These are phyloP conservation scores for Rhytidhysteron rufulum DNA, from an alignment of 2,329 filamentous ascomycete genomes.

Conservation along the genomic window DNA sequence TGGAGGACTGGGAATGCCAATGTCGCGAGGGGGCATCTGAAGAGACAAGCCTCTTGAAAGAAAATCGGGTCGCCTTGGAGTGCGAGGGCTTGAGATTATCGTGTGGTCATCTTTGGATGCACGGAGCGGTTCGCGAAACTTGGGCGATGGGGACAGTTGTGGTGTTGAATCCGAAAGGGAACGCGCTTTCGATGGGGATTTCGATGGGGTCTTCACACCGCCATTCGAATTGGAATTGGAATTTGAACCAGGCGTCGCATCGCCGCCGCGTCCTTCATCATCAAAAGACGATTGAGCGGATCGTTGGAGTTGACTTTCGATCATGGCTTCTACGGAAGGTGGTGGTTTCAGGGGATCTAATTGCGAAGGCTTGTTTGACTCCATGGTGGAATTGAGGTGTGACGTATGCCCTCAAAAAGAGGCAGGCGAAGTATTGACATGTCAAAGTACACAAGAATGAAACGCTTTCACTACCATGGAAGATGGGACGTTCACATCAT, in stretches of 20 bases:
- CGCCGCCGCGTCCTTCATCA: slow-evolving; percentile 17
- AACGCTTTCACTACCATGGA: too few species aligned
- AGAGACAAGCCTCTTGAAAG: slow-evolving; percentile 63
- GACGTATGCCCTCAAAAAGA: slow-evolving; percentile 8
- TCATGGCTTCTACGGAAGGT: slow-evolving; percentile 13
- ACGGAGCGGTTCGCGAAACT: slow-evolving; percentile 37
- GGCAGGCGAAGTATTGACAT: slow-evolving; percentile 17
- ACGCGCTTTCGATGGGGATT: slow-evolving; percentile 38
- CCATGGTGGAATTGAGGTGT: slow-evolving; percentile 2
- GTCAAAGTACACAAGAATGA: too few species aligned
- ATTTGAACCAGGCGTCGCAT: slow-evolving; percentile 14
- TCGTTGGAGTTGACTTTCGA: slow-evolving; percentile 12
- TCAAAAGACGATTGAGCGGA: slow-evolving; percentile 2
- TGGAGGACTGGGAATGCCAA: slow-evolving; percentile 44
- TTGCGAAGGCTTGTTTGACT: neutral
- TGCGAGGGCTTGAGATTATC: slow-evolving; percentile 44
- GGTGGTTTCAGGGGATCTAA: slow-evolving; percentile 11
- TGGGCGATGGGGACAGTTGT: slow-evolving; percentile 44
- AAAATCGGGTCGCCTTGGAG: slow-evolving; percentile 66
- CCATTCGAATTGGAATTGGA: slow-evolving; percentile 8
- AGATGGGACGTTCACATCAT: too few species aligned
- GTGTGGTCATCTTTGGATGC: slow-evolving; percentile 45
- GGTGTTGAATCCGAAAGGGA: slow-evolving; percentile 44
- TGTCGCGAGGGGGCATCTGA: slow-evolving; percentile 61
- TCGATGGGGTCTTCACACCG: slow-evolving; percentile 34